These are phyloP conservation scores for Plasmodium adleri DNA, from an alignment of 169 alveolate genomes.

Conservation along the genomic window DNA sequence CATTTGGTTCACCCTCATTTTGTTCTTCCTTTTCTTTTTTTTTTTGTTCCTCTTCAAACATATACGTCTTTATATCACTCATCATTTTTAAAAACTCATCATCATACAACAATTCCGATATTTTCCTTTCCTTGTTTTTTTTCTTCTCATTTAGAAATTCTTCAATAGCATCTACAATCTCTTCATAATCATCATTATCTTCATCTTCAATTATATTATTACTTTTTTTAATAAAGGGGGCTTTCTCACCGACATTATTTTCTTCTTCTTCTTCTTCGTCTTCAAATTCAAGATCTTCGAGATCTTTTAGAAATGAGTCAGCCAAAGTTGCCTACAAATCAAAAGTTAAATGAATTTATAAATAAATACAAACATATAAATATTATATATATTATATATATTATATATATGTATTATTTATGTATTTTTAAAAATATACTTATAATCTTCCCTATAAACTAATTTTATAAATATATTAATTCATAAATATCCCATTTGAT, in stretches of 20 bases:
- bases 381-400: too few species aligned
- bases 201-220: not conserved
- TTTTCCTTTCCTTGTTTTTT: constrained; percentile 78
- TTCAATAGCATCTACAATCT: constrained; percentile 84
- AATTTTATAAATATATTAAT: too few species aligned
- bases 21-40: constrained; percentile 1
- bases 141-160: constrained; percentile 81
- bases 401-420: too few species aligned
- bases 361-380: not conserved
- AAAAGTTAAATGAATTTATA: not conserved
- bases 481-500: too few species aligned
- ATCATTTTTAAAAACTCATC: constrained; percentile 37
- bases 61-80: constrained; percentile 35
- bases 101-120: constrained; percentile 38
- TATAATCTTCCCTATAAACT: too few species aligned
- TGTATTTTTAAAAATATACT: too few species aligned
- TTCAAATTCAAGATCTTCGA: constrained; percentile 82
- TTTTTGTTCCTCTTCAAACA: constrained; percentile 25
- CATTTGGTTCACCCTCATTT: not conserved
- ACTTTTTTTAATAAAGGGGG: constrained; percentile 2
- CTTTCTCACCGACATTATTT: not conserved
- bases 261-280: constrained; percentile 32
- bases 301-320: constrained; percentile 84
- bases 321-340: constrained; percentile 82
- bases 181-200: constrained; percentile 83